Evolutionary conservation across 768 basidiomycete species (phyloP).

Genomic region (Myochromella boudieri): DNA sequence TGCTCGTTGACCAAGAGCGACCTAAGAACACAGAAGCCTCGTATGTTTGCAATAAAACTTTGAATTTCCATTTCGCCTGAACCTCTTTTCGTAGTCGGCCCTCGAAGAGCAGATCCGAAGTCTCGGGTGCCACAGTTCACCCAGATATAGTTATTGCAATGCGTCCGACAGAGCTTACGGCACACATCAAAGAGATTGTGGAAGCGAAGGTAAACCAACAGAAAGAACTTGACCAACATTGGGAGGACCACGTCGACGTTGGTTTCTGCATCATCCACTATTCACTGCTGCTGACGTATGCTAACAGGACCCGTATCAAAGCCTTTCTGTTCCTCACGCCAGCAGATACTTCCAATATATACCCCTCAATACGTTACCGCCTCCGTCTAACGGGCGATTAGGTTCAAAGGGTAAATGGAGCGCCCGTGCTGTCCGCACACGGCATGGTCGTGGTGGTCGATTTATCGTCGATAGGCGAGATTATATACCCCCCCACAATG

Average conservation of each 20-base stretch:
- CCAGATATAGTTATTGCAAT: slow-evolving; percentile 46
- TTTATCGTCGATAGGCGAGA: slow-evolving; percentile 71
- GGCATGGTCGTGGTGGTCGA: slow-evolving; percentile 82
- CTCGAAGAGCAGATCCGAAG: slow-evolving; percentile 54
- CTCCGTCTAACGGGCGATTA: slow-evolving; percentile 25
- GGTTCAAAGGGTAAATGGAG: slow-evolving; percentile 8
- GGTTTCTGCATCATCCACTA: slow-evolving; percentile 18
- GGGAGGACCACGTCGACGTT: slow-evolving; percentile 88
- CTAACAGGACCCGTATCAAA: slow-evolving; percentile 68
- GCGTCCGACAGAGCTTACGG: slow-evolving; percentile 64
- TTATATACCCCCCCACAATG: slow-evolving; percentile 23
- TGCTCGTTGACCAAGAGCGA: slow-evolving; percentile 69
- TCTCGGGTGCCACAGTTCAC: slow-evolving; percentile 38
- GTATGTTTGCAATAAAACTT: slow-evolving; percentile 22
- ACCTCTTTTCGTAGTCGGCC: slow-evolving; percentile 39
- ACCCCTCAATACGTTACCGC: slow-evolving; percentile 33
- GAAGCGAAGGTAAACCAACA: slow-evolving; percentile 58
- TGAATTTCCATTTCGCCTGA: not conserved
- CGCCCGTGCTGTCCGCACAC: slow-evolving; percentile 60
- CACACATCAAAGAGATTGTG: slow-evolving; percentile 56
- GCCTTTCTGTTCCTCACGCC: slow-evolving; percentile 51
- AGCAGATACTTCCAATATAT: slow-evolving; percentile 68
- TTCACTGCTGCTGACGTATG: not conserved
- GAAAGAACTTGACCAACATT: slow-evolving; percentile 73
- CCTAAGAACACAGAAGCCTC: slow-evolving; percentile 55